Base-by-base conservation (phyloP, 2,329 filamentous ascomycete species). In the Amauroascus niger region DNA sequence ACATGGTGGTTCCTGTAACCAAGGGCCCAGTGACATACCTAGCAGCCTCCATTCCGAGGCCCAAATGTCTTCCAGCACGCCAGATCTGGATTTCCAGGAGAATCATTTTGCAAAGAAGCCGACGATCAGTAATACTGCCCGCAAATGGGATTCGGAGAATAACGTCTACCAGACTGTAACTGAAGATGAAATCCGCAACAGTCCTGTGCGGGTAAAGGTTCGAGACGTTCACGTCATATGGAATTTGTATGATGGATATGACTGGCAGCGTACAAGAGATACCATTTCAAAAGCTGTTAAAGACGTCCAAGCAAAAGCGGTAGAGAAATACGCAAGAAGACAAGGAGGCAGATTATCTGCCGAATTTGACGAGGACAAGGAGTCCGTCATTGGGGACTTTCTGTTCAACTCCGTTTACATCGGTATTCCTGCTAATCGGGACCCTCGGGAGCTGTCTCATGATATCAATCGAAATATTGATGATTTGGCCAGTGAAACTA, bases 341-440 rank as follows among this genome's bases (percentile, higher is more conserved):
- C 76, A 79, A 5, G 80, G 81, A 51, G 73, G 79, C 56, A 75
- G 78, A 51, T 73, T 78, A 7, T 75, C 79, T 52, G 67, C 75
- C 64, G 66, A 80, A 68, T 63, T 86, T 84, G 51, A 84, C 83
- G 58, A 57, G 33, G 87, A 95, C 47, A 86, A 90, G 41, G 87
- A 90, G 68, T 87, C 83, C 11, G 87, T 86, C 5, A 94, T 97
- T 68, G 89, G 88, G 5, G 94, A 98, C 66, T 95, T 94, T 61
- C 76, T 98, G 14, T 98, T 98, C 77, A 97, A 98, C 67, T 98
- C 93, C 0, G 95, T 98, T 52, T 98, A 96, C 72, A 96, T 98
- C 62, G 89, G 87, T 13, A 87, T 98, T 16, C 87, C 91, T 0
- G 79, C 87, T 9, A 93, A 90, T 61, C 82, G 85, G 55, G 91